Percentiles rank a stretch among this genome's conserved stretches.
These are phyloP conservation scores for Dimocarpus longan DNA, from an alignment of 345 rosid genomes.

Conservation along the genomic window DNA sequence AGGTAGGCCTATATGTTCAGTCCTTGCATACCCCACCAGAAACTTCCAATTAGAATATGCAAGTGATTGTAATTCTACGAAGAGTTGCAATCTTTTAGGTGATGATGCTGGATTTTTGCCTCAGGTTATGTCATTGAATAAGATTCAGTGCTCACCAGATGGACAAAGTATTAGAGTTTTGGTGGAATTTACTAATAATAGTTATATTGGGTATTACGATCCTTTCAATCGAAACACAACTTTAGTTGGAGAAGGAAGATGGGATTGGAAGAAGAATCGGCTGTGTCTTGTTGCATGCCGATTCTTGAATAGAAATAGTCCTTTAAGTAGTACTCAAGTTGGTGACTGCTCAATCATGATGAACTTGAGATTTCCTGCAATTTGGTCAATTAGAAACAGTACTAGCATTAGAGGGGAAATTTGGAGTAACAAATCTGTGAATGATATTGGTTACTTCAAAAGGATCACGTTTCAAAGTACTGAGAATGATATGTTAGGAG, in stretches of 20 bases:
- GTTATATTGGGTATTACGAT: neutral
- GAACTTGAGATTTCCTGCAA: slow-evolving; percentile 40
- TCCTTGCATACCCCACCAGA: neutral
- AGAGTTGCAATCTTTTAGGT: slow-evolving; percentile 28
- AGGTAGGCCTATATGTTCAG: slow-evolving; percentile 24
- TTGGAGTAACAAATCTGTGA: slow-evolving; percentile 24
- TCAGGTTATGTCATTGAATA: slow-evolving; percentile 20
- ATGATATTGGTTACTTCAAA: slow-evolving; percentile 22
- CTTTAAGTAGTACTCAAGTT: slow-evolving; percentile 16
- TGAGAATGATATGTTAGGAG: neutral
- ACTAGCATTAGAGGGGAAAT: slow-evolving; percentile 25
- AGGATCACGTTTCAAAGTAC: slow-evolving; percentile 16
- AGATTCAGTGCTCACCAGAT: slow-evolving; percentile 30
- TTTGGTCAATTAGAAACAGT: slow-evolving; percentile 32
- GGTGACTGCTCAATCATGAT: slow-evolving; percentile 37
- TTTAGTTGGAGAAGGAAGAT: slow-evolving; percentile 38
- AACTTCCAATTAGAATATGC: slow-evolving; percentile 22
- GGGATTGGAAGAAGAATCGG: slow-evolving; percentile 31
- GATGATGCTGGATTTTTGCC: slow-evolving; percentile 26
- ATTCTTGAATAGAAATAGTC: slow-evolving; percentile 13
- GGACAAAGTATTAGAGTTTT: slow-evolving; percentile 23
- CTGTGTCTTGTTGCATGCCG: slow-evolving; percentile 34
- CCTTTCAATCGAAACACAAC: slow-evolving; percentile 29
- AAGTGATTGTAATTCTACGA: slow-evolving; percentile 21
- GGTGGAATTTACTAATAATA: slow-evolving; percentile 25